Conservation (phyloP, 805 yeast species). For the Cyberlindnera galapagoensis region DNA sequence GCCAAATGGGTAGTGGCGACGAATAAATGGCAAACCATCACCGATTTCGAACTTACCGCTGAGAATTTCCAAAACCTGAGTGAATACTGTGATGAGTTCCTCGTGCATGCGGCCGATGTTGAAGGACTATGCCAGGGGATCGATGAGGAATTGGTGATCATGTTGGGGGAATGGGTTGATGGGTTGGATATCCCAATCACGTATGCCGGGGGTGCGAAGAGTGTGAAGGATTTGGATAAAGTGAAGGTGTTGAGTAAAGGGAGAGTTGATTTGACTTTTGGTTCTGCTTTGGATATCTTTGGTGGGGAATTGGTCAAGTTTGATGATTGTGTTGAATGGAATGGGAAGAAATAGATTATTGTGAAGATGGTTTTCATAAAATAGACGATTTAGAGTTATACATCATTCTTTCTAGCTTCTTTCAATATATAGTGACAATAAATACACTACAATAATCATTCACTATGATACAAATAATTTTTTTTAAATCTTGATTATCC, state of each 20-base stretch:
- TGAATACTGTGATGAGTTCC: constrained; percentile 73
- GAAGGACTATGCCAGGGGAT: constrained; percentile 95
- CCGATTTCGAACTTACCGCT: constrained; percentile 50
- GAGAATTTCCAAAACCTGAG: constrained; percentile 50
- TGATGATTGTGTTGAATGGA: constrained; percentile 74
- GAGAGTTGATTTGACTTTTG: constrained; percentile 86
- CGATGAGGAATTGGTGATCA: constrained; percentile 67
- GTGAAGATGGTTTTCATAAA: too few species aligned
- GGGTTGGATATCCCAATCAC: constrained; percentile 73
- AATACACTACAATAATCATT: too few species aligned
- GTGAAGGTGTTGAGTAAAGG: constrained; percentile 70
- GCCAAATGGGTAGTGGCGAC: constrained; percentile 87
- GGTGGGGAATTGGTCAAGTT: constrained; percentile 83
- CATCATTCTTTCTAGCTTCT: too few species aligned
- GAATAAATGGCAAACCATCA: constrained; percentile 94
- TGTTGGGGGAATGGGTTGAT: constrained; percentile 69
- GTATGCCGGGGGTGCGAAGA: constrained; percentile 96
- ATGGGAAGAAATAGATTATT: constrained; percentile 27
- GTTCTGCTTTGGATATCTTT: constrained; percentile 89
- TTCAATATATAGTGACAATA: too few species aligned
- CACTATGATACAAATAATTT: too few species aligned
- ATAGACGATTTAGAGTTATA: too few species aligned
- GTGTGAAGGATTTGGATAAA: constrained; percentile 55
- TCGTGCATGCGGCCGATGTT: constrained; percentile 97
- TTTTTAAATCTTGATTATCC: too few species aligned